Evolutionary conservation across 495 filamentous ascomycete species (phyloP).

Genomic region (Apiosordaria backusii): DNA sequence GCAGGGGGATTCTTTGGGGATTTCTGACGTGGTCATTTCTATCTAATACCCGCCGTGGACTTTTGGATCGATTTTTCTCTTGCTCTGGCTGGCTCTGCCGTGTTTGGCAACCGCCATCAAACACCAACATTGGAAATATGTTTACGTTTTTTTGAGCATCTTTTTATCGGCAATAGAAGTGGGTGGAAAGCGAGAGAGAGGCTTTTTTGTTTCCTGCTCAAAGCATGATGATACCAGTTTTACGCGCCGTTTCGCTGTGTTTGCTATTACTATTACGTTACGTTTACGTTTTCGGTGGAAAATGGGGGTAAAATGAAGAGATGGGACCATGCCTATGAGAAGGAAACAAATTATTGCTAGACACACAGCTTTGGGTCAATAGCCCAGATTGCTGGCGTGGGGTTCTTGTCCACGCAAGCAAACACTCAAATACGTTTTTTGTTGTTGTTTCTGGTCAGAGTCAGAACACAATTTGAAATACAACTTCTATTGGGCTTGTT

Average conservation of each 20-base stretch:
- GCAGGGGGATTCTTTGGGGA: neutral
- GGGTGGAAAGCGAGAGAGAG: neutral
- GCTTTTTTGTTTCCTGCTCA: constrained; percentile 12
- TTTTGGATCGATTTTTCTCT: neutral
- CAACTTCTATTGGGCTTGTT: neutral
- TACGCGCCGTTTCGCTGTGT: neutral
- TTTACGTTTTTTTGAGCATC: neutral
- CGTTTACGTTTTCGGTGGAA: neutral
- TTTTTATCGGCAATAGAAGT: neutral
- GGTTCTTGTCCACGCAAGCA: neutral
- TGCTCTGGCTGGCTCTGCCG: neutral
- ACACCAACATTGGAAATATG: neutral
- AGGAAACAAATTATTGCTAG: constrained; percentile 10
- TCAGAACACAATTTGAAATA: too few relatives aligned
- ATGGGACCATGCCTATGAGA: neutral
- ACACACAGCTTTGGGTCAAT: constrained; percentile 34
- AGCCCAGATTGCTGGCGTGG: constrained; percentile 16
- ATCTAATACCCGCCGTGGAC: neutral
- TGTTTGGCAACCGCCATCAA: neutral
- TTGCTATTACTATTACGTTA: neutral
- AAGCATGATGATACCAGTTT: constrained; percentile 18
- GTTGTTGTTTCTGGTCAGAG: neutral
- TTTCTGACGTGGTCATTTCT: neutral
- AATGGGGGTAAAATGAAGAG: constrained; percentile 3
- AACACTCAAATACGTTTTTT: neutral